Base-by-base conservation (phyloP, 305 asterid genomes). In the Andrographis paniculata region DNA sequence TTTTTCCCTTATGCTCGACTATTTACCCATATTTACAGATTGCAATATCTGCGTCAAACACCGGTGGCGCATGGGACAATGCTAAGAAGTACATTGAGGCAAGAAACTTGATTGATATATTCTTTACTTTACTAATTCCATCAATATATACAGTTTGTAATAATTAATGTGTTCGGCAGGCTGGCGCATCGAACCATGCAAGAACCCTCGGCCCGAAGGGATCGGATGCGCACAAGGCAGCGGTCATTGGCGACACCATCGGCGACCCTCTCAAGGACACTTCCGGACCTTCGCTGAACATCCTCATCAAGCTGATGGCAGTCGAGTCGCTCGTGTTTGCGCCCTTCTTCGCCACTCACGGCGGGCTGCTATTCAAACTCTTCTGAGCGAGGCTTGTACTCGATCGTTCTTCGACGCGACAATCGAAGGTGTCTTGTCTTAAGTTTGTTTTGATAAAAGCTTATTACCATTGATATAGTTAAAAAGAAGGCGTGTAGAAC, bases 41-140 rank as follows among this genome's bases (percentile, higher is more conserved):
- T 9, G 94, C 94, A 10, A 84, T 84, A 24, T 84, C 94, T 53
- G 94, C 94, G 44, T 84, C 94, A 5, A 84, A 80, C 78, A 83
- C 94, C 2, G 94, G 94, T 15, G 94, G 94, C 59, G 94, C 94
- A 43, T 83, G 94, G 92, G 94, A 83, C 80, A 84, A 84, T 9
- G 94, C 92, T 12, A 83, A 84, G 79, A 84, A 84, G 62, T 84
- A 84, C 56, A 80, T 80, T 45, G 94, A 84, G 87, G 94, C 80
- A 50, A 35, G 14, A 37, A 14, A 8, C 4, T 37, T n/a, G n/a
- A n/a, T n/a, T n/a, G n/a, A n/a, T n/a, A n/a, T n/a, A n/a, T n/a
- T n/a, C n/a, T n/a, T n/a, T n/a, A n/a, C n/a, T n/a, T n/a, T n/a
- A n/a, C n/a, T n/a, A n/a, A n/a, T n/a, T n/a, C n/a, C n/a, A n/a